Evolutionary conservation across 306 rosid genomes (phyloP).

Genomic region (Spatholobus suberectus): DNA sequence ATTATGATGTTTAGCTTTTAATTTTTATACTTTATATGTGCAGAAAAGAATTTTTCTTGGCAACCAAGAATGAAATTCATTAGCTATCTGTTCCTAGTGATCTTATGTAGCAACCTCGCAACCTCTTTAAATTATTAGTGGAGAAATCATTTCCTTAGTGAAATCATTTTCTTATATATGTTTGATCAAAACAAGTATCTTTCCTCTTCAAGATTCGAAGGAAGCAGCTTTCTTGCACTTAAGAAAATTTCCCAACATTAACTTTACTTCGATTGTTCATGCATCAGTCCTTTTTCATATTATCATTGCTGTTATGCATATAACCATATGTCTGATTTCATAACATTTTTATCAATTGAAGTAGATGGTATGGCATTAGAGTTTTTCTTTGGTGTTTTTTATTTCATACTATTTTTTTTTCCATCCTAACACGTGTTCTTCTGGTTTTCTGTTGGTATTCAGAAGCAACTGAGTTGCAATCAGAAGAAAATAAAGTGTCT

Average conservation of each 20-base stretch:
- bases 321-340: constrained; percentile 12
- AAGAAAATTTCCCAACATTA: neutral
- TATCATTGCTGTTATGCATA: neutral
- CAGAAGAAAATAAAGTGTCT: constrained; percentile 75
- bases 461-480: constrained; percentile 70
- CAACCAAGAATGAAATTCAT: neutral
- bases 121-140: neutral
- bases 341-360: constrained; percentile 22
- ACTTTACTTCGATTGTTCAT: neutral
- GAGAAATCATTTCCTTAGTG: constrained; percentile 9
- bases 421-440: neutral
- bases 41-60: neutral
- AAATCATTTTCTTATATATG: neutral
- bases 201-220: constrained; percentile 4
- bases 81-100: neutral
- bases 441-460: constrained; percentile 44
- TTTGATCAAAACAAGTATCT: constrained; percentile 3
- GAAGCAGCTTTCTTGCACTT: constrained; percentile 12
- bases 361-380: neutral
- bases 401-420: neutral
- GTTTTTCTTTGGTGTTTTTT: neutral
- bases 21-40: neutral
- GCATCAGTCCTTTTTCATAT: neutral
- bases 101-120: neutral
- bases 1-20: neutral